Evolutionary conservation across 2,329 filamentous ascomycete species (phyloP).

Genomic region (Berkeleyomyces rouxiae): DNA sequence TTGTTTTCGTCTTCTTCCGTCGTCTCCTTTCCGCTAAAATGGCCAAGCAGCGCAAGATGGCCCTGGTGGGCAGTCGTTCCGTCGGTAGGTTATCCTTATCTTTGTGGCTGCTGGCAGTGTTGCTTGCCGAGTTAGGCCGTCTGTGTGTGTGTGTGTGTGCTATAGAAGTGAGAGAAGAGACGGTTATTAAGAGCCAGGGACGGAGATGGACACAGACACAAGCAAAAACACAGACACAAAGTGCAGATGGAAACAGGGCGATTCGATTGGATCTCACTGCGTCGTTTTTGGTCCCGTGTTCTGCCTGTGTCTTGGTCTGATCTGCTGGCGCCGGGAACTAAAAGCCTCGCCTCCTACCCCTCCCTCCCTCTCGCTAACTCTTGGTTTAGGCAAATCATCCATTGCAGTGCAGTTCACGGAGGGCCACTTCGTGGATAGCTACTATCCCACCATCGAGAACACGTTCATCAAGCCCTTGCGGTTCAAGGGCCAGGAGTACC

Average conservation of each 20-base stretch:
- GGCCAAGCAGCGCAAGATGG: conserved; percentile 80
- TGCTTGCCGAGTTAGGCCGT: background rate
- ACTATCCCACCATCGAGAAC: conserved; percentile 98
- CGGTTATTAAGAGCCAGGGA: background rate
- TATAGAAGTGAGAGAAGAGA: background rate
- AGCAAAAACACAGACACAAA: background rate
- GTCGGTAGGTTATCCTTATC: conserved; percentile 35
- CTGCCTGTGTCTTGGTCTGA: too few species aligned
- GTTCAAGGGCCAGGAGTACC: conserved; percentile 81
- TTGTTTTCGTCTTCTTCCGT: background rate
- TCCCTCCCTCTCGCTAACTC: background rate
- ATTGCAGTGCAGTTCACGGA: conserved; percentile 95
- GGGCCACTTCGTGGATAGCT: conserved; percentile 94
- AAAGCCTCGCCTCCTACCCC: background rate
- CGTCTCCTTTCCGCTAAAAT: conserved; percentile 22
- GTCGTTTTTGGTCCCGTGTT: too few species aligned
- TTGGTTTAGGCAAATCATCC: conserved; percentile 70
- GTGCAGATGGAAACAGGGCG: background rate
- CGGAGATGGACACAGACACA: too few species aligned
- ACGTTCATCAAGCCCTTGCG: conserved; percentile 94
- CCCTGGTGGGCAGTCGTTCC: conserved; percentile 85
- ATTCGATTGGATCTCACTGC: too few species aligned
- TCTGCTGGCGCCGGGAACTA: too few species aligned
- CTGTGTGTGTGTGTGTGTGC: too few species aligned
- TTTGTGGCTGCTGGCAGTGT: background rate